Conservation (phyloP, 495 filamentous ascomycete species). For the Hypoxylon lienhwacheense region DNA sequence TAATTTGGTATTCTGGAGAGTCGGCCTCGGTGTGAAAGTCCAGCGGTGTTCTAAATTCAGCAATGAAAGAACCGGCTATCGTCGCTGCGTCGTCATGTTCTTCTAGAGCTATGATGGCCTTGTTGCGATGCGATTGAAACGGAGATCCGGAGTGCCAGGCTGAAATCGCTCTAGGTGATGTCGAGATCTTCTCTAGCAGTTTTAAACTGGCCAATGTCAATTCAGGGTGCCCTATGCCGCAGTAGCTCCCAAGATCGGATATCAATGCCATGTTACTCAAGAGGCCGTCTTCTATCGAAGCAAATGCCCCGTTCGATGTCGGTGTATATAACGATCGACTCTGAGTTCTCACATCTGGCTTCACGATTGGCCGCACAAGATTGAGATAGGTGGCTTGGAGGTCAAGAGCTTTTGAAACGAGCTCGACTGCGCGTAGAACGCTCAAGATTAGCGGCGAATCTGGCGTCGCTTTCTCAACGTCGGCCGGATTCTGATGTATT, state of each 20-base stretch:
- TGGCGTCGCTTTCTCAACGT: slow-evolving; percentile 64
- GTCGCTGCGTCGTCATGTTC: slow-evolving; percentile 67
- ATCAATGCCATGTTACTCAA: slow-evolving; percentile 75
- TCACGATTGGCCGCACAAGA: slow-evolving; percentile 76
- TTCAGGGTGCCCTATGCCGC: slow-evolving; percentile 73
- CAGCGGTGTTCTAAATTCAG: slow-evolving; percentile 62
- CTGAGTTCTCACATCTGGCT: slow-evolving; percentile 41
- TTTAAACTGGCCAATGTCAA: slow-evolving; percentile 76
- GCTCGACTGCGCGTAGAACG: slow-evolving; percentile 72
- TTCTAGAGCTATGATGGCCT: slow-evolving; percentile 77
- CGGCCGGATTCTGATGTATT: slow-evolving; percentile 68
- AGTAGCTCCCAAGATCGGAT: slow-evolving; percentile 78
- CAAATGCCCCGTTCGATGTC: slow-evolving; percentile 71
- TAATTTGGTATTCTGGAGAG: slow-evolving; percentile 71
- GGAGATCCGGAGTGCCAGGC: slow-evolving; percentile 54
- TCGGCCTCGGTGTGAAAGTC: slow-evolving; percentile 66
- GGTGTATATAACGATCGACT: slow-evolving; percentile 39
- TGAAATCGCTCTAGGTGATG: slow-evolving; percentile 71
- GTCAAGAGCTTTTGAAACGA: slow-evolving; percentile 76
- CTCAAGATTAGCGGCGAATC: slow-evolving; percentile 76
- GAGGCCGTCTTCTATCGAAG: slow-evolving; percentile 89
- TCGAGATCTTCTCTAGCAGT: slow-evolving; percentile 80
- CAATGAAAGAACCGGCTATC: slow-evolving; percentile 66
- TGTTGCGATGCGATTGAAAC: slow-evolving; percentile 64
- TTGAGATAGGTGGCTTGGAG: slow-evolving; percentile 91